Base-by-base conservation (phyloP, 805 yeast species). In the Gaillardinia entomophila region DNA sequence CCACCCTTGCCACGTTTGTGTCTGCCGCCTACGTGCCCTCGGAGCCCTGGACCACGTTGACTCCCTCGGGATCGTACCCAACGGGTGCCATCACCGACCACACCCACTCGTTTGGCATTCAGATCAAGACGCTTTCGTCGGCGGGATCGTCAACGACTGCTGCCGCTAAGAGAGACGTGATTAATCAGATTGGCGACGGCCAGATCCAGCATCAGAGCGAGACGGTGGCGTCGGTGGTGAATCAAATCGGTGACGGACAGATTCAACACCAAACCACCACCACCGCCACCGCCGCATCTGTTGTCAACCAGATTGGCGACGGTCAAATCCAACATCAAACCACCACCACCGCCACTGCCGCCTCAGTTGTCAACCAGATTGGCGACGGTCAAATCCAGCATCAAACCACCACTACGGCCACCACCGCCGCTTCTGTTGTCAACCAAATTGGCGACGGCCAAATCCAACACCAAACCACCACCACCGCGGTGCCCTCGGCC, bases 1-100 rank as follows among this genome's bases (percentile, higher is more conserved):
- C 69, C 32, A 60, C 75, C 43, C 51, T 75, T 26, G 68, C 71
- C 33, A 54, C 75, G n/a, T 38, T 66, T 12, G 66, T 79, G 22
- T 33, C 68, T 32, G 81, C 82, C 32, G 85, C 85, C 37, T 73
- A 73, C 45, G 74, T 77, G 44, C 83, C 82, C 41, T 57, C 77
- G 33, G 80, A 75, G 38, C 77, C 81, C 47, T 82, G 83, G 83
- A 58, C 82, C 34, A 78, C 87, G 34, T 68, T 82, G 57, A 80
- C 88, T 24, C 89, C 92, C 45, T 36, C 57, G 26, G 73, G 72
- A 30, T 55, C 75, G 6, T 49, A 70, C 29, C 68, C 69, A 38
- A 43, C 75, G 8, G 77, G 77, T 49, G 81, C 77, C 40, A 45
- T 69, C 31, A 74, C 84, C 30, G 75, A 75, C 46, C 73, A 73